Evolutionary conservation across 176 grass and related monocot species (phyloP), one percentile per base, ranked within the genome.

Genomic region (Leersia perrieri): DNA sequence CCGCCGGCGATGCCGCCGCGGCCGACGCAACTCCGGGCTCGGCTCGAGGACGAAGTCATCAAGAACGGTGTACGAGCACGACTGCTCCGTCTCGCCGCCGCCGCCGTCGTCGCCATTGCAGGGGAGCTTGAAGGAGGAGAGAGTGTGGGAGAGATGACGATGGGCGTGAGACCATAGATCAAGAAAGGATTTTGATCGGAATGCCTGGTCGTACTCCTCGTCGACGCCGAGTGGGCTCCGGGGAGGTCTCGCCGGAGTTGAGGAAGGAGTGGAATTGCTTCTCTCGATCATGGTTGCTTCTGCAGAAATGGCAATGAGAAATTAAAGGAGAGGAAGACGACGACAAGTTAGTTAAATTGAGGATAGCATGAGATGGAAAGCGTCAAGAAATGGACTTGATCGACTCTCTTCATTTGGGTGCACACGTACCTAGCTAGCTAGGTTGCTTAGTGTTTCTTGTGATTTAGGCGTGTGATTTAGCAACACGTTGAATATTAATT

Each of bases 91-190:
- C 2, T 36, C 41, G 2, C 16, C 5, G 53, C 5, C 2, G 44
- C 8, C 68, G 2, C 2, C 22, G 36, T 66, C 18, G 5, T 34
- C 78, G 5, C 3, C 61, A 3, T 39, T 90, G 49, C 22, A 57
- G 1, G 84, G 74, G 2, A 62, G 68, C 73, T 30, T 79, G n/a
- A 51, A 84, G 57, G 72, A 84, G 9, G 77, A 49, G 33, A 77
- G 13, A 0, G 80, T 85, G 53, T 63, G 82, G 58, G 34, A 76
- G 47, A 81, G 58, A 73, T 76, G 78, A 73, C 49, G 86, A n/a
- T 98, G 92, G 28, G 83, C 92, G 57, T 93, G 86, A 13, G 90
- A 74, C 86, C 93, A 98, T 12, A 98, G 91, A 39, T 95, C 92
- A 3, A 93, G 49, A 79, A 94, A 98, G 3, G 96, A 95, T 61